Evolutionary conservation across 208 protist genomes (phyloP).

Genomic region (Leptomonas pyrrhocoris): DNA sequence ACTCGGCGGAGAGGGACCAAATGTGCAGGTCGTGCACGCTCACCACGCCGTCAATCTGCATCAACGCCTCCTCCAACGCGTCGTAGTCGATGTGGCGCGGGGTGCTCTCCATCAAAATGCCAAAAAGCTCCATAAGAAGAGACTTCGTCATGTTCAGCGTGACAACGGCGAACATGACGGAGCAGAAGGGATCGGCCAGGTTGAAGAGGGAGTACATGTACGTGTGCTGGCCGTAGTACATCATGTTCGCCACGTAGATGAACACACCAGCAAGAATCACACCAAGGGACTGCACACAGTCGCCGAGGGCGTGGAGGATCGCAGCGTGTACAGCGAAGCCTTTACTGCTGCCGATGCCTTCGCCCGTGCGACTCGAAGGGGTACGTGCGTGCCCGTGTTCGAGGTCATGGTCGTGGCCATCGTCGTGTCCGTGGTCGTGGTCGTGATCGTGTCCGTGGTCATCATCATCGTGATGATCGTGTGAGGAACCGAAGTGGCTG

Average conservation of each 20-base stretch:
- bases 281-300: conserved; percentile 88
- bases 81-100: conserved; percentile 70
- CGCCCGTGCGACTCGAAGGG: conserved; percentile 17
- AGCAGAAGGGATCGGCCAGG: conserved; percentile 86
- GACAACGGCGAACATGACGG: conserved; percentile 87
- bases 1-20: conserved; percentile 87
- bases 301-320: conserved; percentile 90
- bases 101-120: conserved; percentile 91
- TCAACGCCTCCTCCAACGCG: conserved; percentile 49
- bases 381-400: conserved; percentile 33
- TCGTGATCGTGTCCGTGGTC: conserved; percentile 29
- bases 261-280: conserved; percentile 84
- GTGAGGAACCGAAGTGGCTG: conserved; percentile 57
- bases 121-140: conserved; percentile 72
- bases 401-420: conserved; percentile 59
- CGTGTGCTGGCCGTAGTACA: conserved; percentile 43
- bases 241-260: conserved; percentile 76
- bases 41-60: conserved; percentile 62
- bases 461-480: conserved; percentile 46
- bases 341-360: conserved; percentile 21
- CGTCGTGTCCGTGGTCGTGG: conserved; percentile 38
- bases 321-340: conserved; percentile 79
- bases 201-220: conserved; percentile 79
- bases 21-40: conserved; percentile 92
- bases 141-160: conserved; percentile 85